Evolutionary conservation across 805 yeast species (phyloP).

Genomic region (Lipomyces yamadae): DNA sequence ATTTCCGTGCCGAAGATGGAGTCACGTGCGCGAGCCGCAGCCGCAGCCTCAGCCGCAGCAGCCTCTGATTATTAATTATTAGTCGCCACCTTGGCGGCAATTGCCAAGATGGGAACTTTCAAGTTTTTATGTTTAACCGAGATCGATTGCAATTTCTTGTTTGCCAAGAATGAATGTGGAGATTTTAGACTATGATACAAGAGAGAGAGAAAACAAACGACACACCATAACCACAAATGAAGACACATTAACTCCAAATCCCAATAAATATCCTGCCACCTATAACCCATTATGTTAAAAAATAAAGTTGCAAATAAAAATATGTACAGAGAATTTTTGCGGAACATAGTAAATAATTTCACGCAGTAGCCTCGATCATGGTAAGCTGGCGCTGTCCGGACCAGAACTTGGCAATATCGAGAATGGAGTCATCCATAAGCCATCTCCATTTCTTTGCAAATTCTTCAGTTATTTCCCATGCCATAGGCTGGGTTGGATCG

Average conservation of each 20-base stretch:
- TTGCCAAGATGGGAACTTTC: no score
- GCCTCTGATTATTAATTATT: no score
- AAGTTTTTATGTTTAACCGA: no score
- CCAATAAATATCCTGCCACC: neutral
- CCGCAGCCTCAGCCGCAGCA: no score
- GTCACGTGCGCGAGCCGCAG: no score
- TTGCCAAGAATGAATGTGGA: neutral
- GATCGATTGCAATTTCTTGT: no score
- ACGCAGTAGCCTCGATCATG: neutral
- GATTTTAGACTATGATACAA: slow-evolving; percentile 2
- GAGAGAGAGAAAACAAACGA: neutral
- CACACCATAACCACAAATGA: neutral
- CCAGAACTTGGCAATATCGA: slow-evolving; percentile 30
- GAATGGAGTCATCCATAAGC: slow-evolving; percentile 25
- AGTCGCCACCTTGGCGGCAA: no score
- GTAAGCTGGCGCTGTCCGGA: slow-evolving; percentile 24
- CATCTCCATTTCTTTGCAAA: slow-evolving; percentile 32
- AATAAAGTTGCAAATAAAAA: neutral
- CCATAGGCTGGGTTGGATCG: slow-evolving; percentile 27
- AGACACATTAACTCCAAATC: neutral
- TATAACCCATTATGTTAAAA: neutral
- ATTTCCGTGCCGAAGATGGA: no score
- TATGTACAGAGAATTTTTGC: neutral
- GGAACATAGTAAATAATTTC: neutral
- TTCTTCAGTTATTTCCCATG: slow-evolving; percentile 27